Evolutionary conservation across 208 protist species (phyloP).

Genomic region (Hexamita inflata): DNA sequence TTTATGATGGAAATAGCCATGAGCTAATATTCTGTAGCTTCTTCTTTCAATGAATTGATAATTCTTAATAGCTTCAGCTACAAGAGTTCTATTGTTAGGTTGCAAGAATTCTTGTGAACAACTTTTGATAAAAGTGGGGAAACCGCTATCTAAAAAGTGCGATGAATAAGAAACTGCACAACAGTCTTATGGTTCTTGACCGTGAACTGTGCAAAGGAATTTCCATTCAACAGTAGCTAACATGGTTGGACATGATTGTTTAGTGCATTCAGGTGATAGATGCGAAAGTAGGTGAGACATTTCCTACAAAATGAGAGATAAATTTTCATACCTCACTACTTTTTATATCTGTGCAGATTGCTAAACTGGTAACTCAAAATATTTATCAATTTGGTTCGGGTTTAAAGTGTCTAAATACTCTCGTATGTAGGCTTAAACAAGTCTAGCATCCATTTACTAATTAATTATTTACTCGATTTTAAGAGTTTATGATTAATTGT

Average conservation of each 20-base stretch:
- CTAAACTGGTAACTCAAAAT: background rate
- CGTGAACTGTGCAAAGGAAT: slow-evolving; percentile 26
- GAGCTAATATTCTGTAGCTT: slow-evolving; percentile 14
- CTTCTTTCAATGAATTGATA: slow-evolving; percentile 10
- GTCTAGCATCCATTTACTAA: background rate
- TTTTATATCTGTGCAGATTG: background rate
- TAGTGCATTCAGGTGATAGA: background rate
- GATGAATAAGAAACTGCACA: slow-evolving; percentile 15
- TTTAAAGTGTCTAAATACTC: slow-evolving; percentile 16
- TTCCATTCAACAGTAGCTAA: slow-evolving; percentile 21
- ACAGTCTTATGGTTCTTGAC: background rate
- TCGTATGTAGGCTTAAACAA: background rate
- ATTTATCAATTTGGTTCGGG: background rate
- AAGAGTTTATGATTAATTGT: background rate
- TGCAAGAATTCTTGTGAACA: background rate
- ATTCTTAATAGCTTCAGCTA: slow-evolving; percentile 11
- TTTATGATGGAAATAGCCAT: slow-evolving; percentile 24
- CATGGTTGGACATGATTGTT: slow-evolving; percentile 11
- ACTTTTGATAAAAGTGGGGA: background rate
- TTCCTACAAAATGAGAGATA: background rate
- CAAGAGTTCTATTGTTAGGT: background rate
- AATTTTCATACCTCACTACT: slow-evolving; percentile 19
- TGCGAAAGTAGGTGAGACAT: slow-evolving; percentile 19
- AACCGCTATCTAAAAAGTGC: slow-evolving; percentile 13
- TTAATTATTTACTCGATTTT: background rate